These are phyloP conservation scores for Agrocybe praecox DNA, from an alignment of 768 basidiomycete species.

Conservation along the genomic window DNA sequence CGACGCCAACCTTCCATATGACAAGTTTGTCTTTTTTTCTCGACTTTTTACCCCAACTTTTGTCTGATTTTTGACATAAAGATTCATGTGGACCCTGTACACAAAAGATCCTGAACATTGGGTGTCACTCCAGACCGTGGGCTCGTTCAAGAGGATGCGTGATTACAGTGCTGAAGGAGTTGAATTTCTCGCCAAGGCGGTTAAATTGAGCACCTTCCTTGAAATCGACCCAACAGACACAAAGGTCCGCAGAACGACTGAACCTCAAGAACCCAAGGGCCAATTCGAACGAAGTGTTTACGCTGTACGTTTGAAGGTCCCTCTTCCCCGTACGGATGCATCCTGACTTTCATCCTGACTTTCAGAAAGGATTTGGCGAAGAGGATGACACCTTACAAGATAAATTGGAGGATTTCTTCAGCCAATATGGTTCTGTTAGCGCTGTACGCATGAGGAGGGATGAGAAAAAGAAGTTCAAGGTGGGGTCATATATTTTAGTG, in stretches of 20 bases:
- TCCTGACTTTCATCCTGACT: background rate
- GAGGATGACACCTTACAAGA: conserved; percentile 65
- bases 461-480: conserved; percentile 87
- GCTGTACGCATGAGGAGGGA: conserved; percentile 91
- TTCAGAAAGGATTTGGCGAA: conserved; percentile 88
- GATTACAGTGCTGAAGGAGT: conserved; percentile 62
- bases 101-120: conserved; percentile 83
- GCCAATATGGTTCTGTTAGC: conserved; percentile 73
- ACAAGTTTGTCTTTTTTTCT: conserved; percentile 53
- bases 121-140: conserved; percentile 84
- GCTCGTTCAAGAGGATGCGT: conserved; percentile 95
- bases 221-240: conserved; percentile 75
- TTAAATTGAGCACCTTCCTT: conserved; percentile 56
- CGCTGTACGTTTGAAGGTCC: conserved; percentile 59
- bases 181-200: conserved; percentile 71
- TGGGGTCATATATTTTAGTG: conserved; percentile 21
- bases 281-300: conserved; percentile 87
- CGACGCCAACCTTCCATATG: conserved; percentile 93
- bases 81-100: conserved; percentile 95
- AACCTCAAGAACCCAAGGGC: conserved; percentile 75
- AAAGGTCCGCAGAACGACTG: conserved; percentile 75
- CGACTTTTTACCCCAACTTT: background rate
- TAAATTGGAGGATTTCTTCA: conserved; percentile 80
- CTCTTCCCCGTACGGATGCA: background rate
- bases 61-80: conserved; percentile 26